These are phyloP conservation scores for Diaporthe sp. DNA, from an alignment of 2,329 filamentous ascomycete species.

Conservation along the genomic window DNA sequence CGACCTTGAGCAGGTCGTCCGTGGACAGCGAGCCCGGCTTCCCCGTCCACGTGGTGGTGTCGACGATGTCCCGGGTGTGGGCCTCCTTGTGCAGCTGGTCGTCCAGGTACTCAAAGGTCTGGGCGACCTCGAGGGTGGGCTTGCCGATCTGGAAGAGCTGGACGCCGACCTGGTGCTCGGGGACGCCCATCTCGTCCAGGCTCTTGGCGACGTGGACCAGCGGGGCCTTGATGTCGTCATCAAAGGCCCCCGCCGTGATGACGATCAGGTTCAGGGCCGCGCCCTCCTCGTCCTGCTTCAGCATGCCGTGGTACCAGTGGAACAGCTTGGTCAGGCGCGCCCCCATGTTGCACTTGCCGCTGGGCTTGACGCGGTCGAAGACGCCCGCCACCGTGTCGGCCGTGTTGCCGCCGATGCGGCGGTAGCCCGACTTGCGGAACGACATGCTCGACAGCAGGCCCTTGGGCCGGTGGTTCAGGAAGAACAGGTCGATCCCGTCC, in stretches of 20 bases:
- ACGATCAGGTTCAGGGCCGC: constrained; percentile 48
- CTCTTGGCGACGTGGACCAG: constrained; percentile 41
- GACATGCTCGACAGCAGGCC: constrained; percentile 40
- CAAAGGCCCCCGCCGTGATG: constrained; percentile 46
- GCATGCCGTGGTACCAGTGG: constrained; percentile 48
- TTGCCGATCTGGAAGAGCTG: constrained; percentile 45
- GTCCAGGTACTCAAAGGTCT: constrained; percentile 43
- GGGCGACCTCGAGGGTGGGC: constrained; percentile 39
- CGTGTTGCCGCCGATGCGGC: constrained; percentile 43
- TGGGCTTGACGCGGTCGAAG: constrained; percentile 45
- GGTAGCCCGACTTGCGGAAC: constrained; percentile 44
- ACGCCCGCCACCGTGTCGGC: constrained; percentile 46
- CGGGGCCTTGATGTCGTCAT: constrained; percentile 43
- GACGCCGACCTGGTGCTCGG: constrained; percentile 44
- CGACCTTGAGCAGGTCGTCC: constrained; percentile 43
- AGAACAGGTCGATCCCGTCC: constrained; percentile 42
- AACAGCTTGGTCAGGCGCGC: constrained; percentile 46
- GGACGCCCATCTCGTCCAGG: constrained; percentile 43
- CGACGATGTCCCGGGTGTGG: constrained; percentile 43
- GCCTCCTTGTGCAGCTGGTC: constrained; percentile 44
- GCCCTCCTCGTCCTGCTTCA: constrained; percentile 46
- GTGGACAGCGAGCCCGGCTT: constrained; percentile 40
- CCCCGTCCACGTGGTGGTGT: constrained; percentile 41
- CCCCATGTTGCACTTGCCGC: constrained; percentile 48
- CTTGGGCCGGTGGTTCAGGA: constrained; percentile 42